Evolutionary conservation across 2,329 filamentous ascomycete genomes (phyloP), one percentile per base, ranked within the genome.

Genomic region (Aspergillus candidus): DNA sequence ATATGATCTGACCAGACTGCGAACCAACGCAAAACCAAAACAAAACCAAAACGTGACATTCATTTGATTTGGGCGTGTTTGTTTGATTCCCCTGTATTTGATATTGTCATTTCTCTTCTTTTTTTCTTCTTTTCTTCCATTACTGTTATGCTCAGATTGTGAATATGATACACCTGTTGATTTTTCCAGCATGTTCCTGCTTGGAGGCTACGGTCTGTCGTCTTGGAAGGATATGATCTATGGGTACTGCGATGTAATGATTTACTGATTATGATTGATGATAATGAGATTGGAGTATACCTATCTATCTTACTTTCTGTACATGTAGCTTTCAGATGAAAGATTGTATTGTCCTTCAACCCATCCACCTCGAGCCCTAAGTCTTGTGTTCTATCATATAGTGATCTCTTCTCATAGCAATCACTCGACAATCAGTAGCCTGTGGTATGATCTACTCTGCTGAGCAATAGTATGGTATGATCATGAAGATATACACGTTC

Each of bases 41-140:
- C 44, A 52, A 46, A 55, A 47, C 43, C 44, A 40, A 38, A 37
- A 39, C 53, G 41, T 52, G 46, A 45, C 52, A 29, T 49, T 56
- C 51, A 38, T 53, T 53, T 55, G 49, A 48, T 49, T 47, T 44
- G 36, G 32, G 43, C 40, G 39, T 43, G 40, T 44, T 47, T 47
- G 41, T 49, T 52, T 52, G 56, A 64, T 64, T 64, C 55, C 62
- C 61, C 62, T 66, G 61, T 64, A 64, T 61, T 56, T 52, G 53
- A 54, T 60, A 59, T 53, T 38, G 41, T n/a, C 39, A 39, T 32
- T 56, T 41, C 47, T 48, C 34, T 57, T 51, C 52, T 56, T 54
- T 56, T 54, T 48, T 47, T 40, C 53, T 51, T 47, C 40, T 38
- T 51, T 40, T 53, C 47, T 36, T 48, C 8, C 22, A 7, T 8